phyloP scores from a whole-genome alignment of 441 rosid species.

The Bocquillonia castaneifolia region DNA sequence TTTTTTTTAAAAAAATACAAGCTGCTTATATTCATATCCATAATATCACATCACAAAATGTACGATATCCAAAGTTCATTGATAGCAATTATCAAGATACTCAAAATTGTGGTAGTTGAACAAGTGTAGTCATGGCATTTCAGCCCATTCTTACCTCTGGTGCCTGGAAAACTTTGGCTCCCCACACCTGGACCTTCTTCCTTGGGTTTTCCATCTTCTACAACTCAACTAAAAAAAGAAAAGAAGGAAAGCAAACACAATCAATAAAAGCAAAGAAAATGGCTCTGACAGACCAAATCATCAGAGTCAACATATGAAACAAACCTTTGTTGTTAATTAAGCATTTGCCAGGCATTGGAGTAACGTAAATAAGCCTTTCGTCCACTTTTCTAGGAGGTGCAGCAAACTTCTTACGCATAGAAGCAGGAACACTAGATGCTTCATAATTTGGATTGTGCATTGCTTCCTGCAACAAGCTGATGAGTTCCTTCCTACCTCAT shows the following conservation, averaged over 20 bases:
- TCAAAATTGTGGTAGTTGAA: background rate
- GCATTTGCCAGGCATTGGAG: conserved; percentile 73
- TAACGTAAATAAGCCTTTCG: conserved; percentile 42
- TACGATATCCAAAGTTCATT: too few species aligned
- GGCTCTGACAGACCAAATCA: conserved; percentile 17
- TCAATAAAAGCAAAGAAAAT: background rate
- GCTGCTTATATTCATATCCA: too few species aligned
- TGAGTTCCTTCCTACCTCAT: conserved; percentile 84
- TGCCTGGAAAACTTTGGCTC: conserved; percentile 96
- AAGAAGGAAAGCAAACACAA: conserved; percentile 6
- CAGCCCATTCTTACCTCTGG: conserved; percentile 66
- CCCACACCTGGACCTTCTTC: conserved; percentile 94
- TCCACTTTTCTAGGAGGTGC: conserved; percentile 61
- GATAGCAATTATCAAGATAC: background rate
- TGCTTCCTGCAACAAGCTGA: conserved; percentile 66
- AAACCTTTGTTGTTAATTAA: too few species aligned
- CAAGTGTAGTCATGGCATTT: background rate
- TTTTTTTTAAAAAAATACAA: too few species aligned
- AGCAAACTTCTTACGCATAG: conserved; percentile 80
- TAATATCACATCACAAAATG: too few species aligned
- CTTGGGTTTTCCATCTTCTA: conserved; percentile 54
- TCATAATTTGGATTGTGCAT: conserved; percentile 51
- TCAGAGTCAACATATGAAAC: conserved; percentile 13
- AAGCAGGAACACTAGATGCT: conserved; percentile 58
- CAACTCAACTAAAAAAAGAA: too few species aligned